Evolutionary conservation across 2,329 filamentous ascomycete species (phyloP).

Genomic region (Fusarium sacchari): DNA sequence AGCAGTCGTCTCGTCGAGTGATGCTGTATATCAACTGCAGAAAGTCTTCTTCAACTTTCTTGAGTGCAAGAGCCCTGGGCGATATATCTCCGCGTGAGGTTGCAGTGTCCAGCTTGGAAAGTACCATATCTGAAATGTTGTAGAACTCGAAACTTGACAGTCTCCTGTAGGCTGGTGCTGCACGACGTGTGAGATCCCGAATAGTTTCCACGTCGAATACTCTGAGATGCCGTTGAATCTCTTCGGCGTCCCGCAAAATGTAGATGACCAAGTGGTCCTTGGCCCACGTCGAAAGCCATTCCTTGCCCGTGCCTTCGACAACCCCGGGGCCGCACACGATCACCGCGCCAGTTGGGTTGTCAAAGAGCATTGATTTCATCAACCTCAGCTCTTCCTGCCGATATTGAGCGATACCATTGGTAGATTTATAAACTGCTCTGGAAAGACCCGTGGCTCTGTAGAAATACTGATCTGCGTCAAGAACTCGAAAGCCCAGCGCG

Average conservation of each 20-base stretch:
- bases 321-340: conserved; percentile 12
- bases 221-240: neutral
- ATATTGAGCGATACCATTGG: neutral
- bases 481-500: neutral
- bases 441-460: neutral
- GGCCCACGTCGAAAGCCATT: conserved; percentile 1
- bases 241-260: neutral
- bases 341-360: neutral
- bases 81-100: neutral
- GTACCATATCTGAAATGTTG: neutral
- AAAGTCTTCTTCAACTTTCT: conserved; percentile 11
- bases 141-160: conserved; percentile 6
- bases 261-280: conserved; percentile 1
- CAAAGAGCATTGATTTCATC: conserved; percentile 9
- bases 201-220: neutral
- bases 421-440: neutral
- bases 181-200: neutral
- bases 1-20: neutral
- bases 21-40: neutral
- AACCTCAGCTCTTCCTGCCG: neutral
- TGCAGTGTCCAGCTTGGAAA: rapidly evolving
- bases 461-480: conserved; percentile 9
- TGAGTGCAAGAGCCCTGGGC: neutral
- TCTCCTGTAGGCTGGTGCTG: neutral
- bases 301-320: conserved; percentile 1